A percentile compares a stretch with the other conserved stretches of the same genome.
These are phyloP conservation scores for Naganishia antarctica DNA, from an alignment of 768 basidiomycete species.

Conservation along the genomic window DNA sequence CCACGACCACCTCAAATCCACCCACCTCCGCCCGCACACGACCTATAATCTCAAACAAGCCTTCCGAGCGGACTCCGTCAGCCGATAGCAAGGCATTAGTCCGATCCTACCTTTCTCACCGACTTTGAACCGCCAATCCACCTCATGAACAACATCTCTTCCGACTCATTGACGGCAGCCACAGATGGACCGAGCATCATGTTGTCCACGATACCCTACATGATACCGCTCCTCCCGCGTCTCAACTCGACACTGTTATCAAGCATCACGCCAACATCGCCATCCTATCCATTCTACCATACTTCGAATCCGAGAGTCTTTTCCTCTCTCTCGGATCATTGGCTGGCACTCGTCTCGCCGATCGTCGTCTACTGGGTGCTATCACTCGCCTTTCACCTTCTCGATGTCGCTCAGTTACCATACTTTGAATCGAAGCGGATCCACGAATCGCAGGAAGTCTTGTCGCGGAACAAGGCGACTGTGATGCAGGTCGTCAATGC, in stretches of 20 bases:
- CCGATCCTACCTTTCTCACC: neutral
- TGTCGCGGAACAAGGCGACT: constrained; percentile 67
- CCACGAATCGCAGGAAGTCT: constrained; percentile 78
- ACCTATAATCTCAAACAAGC: too few species aligned
- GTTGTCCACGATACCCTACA: constrained; percentile 19
- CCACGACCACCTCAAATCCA: too few species aligned
- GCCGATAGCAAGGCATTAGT: neutral
- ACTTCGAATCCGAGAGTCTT: constrained; percentile 50
- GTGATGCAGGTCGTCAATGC: constrained; percentile 67
- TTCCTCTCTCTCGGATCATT: constrained; percentile 61
- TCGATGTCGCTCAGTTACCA: constrained; percentile 64
- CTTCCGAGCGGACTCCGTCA: neutral
- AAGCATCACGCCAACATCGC: constrained; percentile 39
- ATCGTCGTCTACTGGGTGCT: constrained; percentile 77
- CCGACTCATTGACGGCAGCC: constrained; percentile 1
- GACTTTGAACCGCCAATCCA: neutral
- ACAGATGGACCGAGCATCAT: neutral
- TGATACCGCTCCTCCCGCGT: constrained; percentile 15
- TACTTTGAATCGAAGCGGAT: constrained; percentile 79
- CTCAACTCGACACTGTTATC: constrained; percentile 39
- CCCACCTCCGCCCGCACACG: too few species aligned
- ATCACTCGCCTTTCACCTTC: constrained; percentile 70
- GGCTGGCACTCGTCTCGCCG: constrained; percentile 68
- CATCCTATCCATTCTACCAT: constrained; percentile 51
- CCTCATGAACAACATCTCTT: constrained; percentile 1